Conservation (phyloP, 2,329 filamentous ascomycete genomes). For the Ophiocordyceps unilateralis region DNA sequence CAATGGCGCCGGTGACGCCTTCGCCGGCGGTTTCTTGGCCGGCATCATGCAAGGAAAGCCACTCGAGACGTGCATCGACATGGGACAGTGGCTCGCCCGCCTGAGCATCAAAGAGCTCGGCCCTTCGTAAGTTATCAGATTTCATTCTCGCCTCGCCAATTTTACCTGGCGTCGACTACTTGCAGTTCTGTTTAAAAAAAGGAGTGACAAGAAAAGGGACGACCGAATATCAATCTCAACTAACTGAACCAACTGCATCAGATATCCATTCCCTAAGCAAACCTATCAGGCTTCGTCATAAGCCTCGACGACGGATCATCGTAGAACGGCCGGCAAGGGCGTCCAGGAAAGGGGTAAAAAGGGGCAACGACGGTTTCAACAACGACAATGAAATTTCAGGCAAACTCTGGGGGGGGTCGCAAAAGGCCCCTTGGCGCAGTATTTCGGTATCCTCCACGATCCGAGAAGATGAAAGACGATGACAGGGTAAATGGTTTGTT, state of each 20-base stretch:
- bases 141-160: slow-evolving; percentile 1
- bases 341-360: too few species aligned
- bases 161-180: neutral
- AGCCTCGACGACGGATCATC: slow-evolving; percentile 3
- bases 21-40: slow-evolving; percentile 84
- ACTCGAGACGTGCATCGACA: slow-evolving; percentile 64
- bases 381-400: slow-evolving; percentile 22
- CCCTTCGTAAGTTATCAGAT: slow-evolving; percentile 58
- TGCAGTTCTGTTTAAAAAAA: neutral
- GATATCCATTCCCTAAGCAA: slow-evolving; percentile 72
- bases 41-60: slow-evolving; percentile 74
- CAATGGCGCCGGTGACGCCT: slow-evolving; percentile 92
- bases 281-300: slow-evolving; percentile 39
- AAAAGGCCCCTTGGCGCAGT: slow-evolving; percentile 11
- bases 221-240: neutral
- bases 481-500: neutral
- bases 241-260: slow-evolving; percentile 13
- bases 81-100: slow-evolving; percentile 92
- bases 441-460: slow-evolving; percentile 26
- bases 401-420: neutral
- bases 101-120: slow-evolving; percentile 90
- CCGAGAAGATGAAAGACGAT: slow-evolving; percentile 11
- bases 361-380: slow-evolving; percentile 32
- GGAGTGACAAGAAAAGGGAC: neutral
- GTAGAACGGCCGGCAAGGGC: too few species aligned